These are phyloP conservation scores for Nemania sp. DNA, from an alignment of 2,329 filamentous ascomycete genomes.

Conservation along the genomic window DNA sequence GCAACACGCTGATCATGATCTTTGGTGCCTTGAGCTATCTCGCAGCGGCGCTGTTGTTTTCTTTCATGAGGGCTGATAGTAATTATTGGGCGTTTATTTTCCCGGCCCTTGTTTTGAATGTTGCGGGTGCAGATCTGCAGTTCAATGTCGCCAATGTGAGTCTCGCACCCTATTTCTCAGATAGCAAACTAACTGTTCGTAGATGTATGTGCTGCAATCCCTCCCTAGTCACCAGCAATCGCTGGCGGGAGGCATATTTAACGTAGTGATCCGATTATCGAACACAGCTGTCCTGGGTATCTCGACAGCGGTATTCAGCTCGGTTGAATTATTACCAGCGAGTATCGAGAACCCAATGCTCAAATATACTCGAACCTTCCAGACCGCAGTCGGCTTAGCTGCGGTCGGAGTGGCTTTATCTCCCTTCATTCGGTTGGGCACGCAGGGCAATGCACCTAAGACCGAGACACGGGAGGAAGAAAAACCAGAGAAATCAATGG, in stretches of 20 bases:
- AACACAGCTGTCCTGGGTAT: constrained; percentile 64
- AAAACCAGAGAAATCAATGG: constrained; percentile 17
- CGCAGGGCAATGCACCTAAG: constrained; percentile 49
- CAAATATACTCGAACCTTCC: constrained; percentile 56
- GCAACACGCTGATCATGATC: constrained; percentile 64
- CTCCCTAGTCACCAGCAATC: constrained; percentile 66
- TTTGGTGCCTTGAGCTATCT: constrained; percentile 47
- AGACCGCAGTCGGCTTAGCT: constrained; percentile 51
- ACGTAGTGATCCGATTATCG: constrained; percentile 65
- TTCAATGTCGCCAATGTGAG: constrained; percentile 70
- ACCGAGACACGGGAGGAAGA: constrained; percentile 14
- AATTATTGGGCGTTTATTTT: constrained; percentile 70
- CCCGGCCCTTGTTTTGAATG: constrained; percentile 61
- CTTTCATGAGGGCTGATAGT: constrained; percentile 57
- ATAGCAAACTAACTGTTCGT: constrained; percentile 16
- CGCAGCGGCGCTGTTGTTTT: constrained; percentile 53
- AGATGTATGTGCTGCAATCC: constrained; percentile 72
- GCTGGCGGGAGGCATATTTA: constrained; percentile 68
- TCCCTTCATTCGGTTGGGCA: constrained; percentile 56
- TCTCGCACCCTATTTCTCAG: constrained; percentile 9
- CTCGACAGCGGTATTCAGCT: constrained; percentile 62
- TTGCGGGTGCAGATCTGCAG: constrained; percentile 69
- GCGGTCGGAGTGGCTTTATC: constrained; percentile 50
- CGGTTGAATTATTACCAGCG: constrained; percentile 43
- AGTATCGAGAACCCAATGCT: constrained; percentile 46